Evolutionary conservation across 768 basidiomycete genomes (phyloP).

Genomic region (Boletellus ananiceps): DNA sequence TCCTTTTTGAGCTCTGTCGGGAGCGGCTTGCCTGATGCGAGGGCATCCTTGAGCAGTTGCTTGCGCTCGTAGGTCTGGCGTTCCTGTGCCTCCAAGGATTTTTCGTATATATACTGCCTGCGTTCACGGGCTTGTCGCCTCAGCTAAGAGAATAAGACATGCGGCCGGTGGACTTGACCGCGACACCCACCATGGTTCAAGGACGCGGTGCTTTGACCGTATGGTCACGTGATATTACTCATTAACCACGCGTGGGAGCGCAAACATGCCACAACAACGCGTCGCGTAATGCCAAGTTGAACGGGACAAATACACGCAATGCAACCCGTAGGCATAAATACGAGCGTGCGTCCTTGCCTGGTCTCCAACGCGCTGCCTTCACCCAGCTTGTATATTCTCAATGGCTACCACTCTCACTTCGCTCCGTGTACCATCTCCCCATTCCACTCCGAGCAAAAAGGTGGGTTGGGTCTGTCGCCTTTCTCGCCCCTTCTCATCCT

Average conservation of each 20-base stretch:
- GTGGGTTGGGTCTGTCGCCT: conserved; percentile 21
- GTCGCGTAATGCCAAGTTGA: conserved; percentile 34
- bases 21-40: conserved; percentile 81
- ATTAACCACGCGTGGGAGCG: background rate
- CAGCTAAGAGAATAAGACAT: conserved; percentile 43
- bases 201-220: background rate
- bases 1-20: conserved; percentile 86
- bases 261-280: conserved; percentile 33
- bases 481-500: conserved; percentile 1
- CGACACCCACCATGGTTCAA: conserved; percentile 19
- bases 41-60: conserved; percentile 85
- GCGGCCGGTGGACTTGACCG: background rate
- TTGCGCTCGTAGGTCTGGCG: conserved; percentile 92
- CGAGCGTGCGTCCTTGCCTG: background rate
- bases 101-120: conserved; percentile 93
- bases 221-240: too few relatives aligned
- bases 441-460: conserved; percentile 49
- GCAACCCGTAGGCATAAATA: conserved; percentile 19
- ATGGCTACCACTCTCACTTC: conserved; percentile 22
- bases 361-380: background rate
- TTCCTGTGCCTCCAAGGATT: conserved; percentile 92
- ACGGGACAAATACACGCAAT: conserved; percentile 29
- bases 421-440: conserved; percentile 22
- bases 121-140: conserved; percentile 91
- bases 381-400: conserved; percentile 1